Conservation (phyloP, 306 rosid genomes). For the apple (Malus domestica) region ASM211411v1 NC_041793.1:46081501-46082000, state of each 20-base stretch:
- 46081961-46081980: neutral
- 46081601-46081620: no score
- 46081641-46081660: no score
- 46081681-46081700: neutral
- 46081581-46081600: fast-evolving
- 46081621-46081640: no score
- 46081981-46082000: neutral
- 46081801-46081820: neutral
- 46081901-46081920: neutral
- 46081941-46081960: neutral
- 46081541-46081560: no score
- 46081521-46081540: no score
- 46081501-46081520: no score
- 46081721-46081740: neutral
- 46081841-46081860: neutral
- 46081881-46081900: neutral
- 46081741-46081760: no score
- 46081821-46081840: neutral
- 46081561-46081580: no score
- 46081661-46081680: no score
- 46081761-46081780: neutral
- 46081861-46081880: neutral
- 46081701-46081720: neutral
- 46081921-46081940: neutral
- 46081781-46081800: neutral